Percentiles rank a stretch among this genome's conserved stretches.
These are phyloP conservation scores for Populus hybrid DNA, from an alignment of 441 rosid species.

Conservation along the genomic window DNA sequence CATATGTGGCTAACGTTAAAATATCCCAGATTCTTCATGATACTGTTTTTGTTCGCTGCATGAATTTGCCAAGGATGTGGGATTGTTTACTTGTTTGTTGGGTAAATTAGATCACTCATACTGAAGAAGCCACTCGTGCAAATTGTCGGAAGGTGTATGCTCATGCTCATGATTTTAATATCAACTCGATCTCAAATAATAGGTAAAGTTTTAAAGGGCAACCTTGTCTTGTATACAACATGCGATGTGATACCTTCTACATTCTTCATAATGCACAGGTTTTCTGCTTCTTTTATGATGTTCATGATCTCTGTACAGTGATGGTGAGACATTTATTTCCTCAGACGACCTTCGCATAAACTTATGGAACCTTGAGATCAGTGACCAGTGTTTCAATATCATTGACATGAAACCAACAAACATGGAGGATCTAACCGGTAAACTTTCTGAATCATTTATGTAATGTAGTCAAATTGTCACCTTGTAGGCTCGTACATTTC, in stretches of 20 bases:
- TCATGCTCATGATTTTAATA: conserved; percentile 77
- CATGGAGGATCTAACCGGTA: conserved; percentile 82
- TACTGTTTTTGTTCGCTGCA: not conserved
- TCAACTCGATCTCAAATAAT: conserved; percentile 92
- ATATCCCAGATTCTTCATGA: not conserved
- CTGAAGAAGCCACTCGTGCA: conserved; percentile 43
- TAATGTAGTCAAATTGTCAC: not conserved
- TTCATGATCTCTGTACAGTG: conserved; percentile 44
- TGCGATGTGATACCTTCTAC: not conserved
- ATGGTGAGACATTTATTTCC: conserved; percentile 75
- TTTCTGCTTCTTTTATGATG: conserved; percentile 24
- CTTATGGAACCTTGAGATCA: conserved; percentile 72
- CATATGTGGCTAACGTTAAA: conserved; percentile 6
- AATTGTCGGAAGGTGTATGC: conserved; percentile 64
- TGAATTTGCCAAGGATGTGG: not conserved
- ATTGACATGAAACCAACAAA: conserved; percentile 67
- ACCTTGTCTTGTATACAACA: conserved; percentile 3
- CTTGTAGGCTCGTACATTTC: not conserved
- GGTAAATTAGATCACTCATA: conserved; percentile 41
- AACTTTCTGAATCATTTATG: conserved; percentile 8
- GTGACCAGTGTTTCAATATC: conserved; percentile 65
- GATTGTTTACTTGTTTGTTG: conserved; percentile 22
- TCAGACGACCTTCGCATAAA: conserved; percentile 77
- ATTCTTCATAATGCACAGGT: not conserved
- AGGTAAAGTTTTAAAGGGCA: conserved; percentile 46